A percentile compares a stretch with the other conserved stretches of the same genome.
phyloP scores from a whole-genome alignment of 75 land plant genomes.

The Larix kaempferi region DNA sequence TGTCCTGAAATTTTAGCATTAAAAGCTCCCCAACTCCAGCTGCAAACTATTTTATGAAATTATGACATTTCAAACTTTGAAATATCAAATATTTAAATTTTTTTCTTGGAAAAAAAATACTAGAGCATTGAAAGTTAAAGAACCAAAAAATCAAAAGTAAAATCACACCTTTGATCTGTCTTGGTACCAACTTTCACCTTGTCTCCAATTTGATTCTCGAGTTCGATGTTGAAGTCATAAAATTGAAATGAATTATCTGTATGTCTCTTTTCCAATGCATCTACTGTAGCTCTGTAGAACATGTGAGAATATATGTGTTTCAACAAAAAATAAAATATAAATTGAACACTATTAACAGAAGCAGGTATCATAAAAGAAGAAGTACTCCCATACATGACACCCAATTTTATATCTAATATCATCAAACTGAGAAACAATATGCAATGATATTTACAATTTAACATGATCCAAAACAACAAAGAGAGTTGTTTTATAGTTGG shows the following conservation, averaged over 20 bases:
- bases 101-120: too few species aligned
- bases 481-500: too few species aligned
- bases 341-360: not conserved
- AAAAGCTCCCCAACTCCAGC: too few species aligned
- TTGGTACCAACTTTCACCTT: conserved; percentile 60
- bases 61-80: too few species aligned
- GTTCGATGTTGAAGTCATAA: conserved; percentile 71
- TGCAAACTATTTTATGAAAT: too few species aligned
- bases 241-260: conserved; percentile 50
- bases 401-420: not conserved
- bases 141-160: not conserved
- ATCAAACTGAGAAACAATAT: not conserved
- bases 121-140: not conserved
- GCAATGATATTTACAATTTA: too few species aligned
- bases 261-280: conserved; percentile 59
- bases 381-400: not conserved
- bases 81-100: too few species aligned
- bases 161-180: conserved; percentile 50
- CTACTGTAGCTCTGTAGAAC: conserved; percentile 62
- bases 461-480: too few species aligned
- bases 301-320: not conserved
- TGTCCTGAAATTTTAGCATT: too few species aligned
- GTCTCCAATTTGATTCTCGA: conserved; percentile 81
- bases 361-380: not conserved
- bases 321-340: not conserved